phyloP scores from a whole-genome alignment of 1,284 basidiomycete species.

The Porodaedalea pini region DNA sequence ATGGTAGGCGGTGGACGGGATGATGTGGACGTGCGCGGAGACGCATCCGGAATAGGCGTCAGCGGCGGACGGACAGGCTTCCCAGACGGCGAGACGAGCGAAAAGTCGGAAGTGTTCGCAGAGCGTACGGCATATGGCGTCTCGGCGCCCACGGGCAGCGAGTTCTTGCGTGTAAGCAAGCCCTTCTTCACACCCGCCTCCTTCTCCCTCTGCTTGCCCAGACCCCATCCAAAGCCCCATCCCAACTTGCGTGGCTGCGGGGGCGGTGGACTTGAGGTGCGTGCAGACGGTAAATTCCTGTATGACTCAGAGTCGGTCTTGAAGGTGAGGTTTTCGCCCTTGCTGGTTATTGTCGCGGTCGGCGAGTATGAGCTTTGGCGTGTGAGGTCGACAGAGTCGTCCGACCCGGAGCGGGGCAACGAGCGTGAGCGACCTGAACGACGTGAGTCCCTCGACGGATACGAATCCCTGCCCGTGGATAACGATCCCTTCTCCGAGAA shows the following conservation, averaged over 20 bases:
- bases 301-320: conserved; percentile 36
- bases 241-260: conserved; percentile 37
- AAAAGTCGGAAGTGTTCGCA: conserved; percentile 10
- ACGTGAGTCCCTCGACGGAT: background rate
- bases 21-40: conserved; percentile 14
- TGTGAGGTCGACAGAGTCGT: conserved; percentile 22
- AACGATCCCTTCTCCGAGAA: conserved; percentile 17
- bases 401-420: background rate
- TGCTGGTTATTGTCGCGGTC: conserved; percentile 38
- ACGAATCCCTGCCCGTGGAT: background rate
- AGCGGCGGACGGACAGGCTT: conserved; percentile 10
- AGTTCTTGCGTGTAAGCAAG: conserved; percentile 29
- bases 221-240: conserved; percentile 63
- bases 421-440: conserved; percentile 7
- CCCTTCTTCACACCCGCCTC: conserved; percentile 26
- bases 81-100: conserved; percentile 10
- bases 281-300: conserved; percentile 25
- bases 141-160: conserved; percentile 19
- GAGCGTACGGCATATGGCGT: conserved; percentile 1
- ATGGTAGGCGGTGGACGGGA: background rate
- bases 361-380: conserved; percentile 35
- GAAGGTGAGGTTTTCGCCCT: conserved; percentile 37
- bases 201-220: conserved; percentile 54
- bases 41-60: conserved; percentile 12
- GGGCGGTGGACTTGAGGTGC: conserved; percentile 25